Evolutionary conservation across 139 green algal species (phyloP).

Genomic region (Micromonas commoda): DNA sequence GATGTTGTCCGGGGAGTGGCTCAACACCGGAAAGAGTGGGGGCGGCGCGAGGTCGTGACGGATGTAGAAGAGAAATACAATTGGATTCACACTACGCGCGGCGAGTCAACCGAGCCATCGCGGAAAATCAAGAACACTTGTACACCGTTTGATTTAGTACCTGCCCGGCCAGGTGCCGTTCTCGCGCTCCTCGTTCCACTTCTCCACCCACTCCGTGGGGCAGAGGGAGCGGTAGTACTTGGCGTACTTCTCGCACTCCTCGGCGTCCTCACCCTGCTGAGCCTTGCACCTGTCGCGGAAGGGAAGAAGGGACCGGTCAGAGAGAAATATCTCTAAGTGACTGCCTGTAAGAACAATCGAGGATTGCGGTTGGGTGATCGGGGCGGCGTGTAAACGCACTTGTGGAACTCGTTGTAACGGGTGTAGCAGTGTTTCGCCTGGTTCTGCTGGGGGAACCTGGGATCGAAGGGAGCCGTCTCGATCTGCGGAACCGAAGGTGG

Average conservation of each 20-base stretch:
- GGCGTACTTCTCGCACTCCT: slow-evolving; percentile 64
- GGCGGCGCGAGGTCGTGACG: too few species aligned
- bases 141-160: slow-evolving; percentile 41
- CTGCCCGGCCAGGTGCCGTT: slow-evolving; percentile 48
- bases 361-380: not conserved
- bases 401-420: slow-evolving; percentile 88
- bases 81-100: not conserved
- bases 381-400: slow-evolving; percentile 56
- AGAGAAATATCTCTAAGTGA: too few species aligned
- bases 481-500: too few species aligned
- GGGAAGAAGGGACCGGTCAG: too few species aligned
- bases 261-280: slow-evolving; percentile 53
- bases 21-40: not conserved
- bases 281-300: too few species aligned
- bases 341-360: slow-evolving; percentile 14
- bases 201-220: slow-evolving; percentile 72
- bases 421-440: slow-evolving; percentile 84
- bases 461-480: slow-evolving; percentile 66
- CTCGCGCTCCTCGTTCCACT: slow-evolving; percentile 60
- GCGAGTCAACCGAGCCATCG: not conserved
- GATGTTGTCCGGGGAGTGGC: slow-evolving; percentile 45
- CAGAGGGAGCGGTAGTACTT: slow-evolving; percentile 71
- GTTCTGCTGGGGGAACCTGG: slow-evolving; percentile 83
- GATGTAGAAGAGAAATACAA: not conserved
- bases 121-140: not conserved